Conservation (phyloP, 139 green algal genomes). For the Yamagishiella unicocca region DNA sequence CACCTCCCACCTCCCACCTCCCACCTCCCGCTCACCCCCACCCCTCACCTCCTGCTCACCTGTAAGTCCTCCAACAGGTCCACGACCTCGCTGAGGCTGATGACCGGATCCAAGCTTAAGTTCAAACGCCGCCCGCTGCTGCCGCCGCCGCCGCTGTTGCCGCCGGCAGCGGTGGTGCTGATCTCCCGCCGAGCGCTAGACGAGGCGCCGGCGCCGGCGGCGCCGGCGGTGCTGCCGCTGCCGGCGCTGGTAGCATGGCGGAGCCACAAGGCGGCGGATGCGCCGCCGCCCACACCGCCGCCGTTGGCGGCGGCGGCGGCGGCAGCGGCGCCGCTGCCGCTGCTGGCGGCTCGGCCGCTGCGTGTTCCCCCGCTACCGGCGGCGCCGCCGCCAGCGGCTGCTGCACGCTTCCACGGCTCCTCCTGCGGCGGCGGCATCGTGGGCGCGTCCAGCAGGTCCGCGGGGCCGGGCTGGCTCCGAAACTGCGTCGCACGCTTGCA, state of each 20-base stretch:
- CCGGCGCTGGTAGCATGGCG: neutral
- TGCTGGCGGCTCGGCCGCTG: neutral
- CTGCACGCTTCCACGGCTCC: neutral
- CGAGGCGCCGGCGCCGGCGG: neutral
- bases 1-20: neutral
- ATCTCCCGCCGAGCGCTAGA: neutral
- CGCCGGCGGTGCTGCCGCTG: neutral
- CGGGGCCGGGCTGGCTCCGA: neutral
- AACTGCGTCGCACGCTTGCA: slow-evolving; percentile 44
- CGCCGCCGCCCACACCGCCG: neutral
- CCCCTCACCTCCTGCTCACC: neutral
- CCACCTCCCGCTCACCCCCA: neutral
- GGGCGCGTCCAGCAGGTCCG: slow-evolving; percentile 32
- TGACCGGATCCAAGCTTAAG: slow-evolving; percentile 9
- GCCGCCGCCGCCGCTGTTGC: too few relatives aligned
- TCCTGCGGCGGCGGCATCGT: neutral
- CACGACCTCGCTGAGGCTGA: neutral
- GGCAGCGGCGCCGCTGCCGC: too few relatives aligned
- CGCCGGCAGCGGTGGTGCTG: neutral
- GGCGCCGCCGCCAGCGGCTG: neutral
- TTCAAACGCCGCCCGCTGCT: slow-evolving; percentile 40
- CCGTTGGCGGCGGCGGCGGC: neutral
- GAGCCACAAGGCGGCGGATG: neutral
- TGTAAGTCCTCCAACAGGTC: slow-evolving; percentile 35
- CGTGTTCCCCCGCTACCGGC: neutral